phyloP scores from a whole-genome alignment of 2,329 filamentous ascomycete species.

The Achaetomium macrosporum region DNA sequence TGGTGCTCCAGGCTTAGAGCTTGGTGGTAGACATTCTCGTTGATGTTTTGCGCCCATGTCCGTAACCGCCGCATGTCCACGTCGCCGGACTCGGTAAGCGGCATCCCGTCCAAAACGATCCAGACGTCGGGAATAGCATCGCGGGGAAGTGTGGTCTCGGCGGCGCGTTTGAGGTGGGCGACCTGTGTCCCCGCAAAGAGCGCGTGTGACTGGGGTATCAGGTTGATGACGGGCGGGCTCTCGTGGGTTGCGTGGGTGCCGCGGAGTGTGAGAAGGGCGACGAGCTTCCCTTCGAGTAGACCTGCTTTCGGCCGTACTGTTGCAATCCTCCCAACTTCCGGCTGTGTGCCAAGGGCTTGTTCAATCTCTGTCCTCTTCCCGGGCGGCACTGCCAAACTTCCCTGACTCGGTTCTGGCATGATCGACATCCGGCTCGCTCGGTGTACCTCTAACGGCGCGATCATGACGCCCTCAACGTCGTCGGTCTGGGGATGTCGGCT shows the following conservation, averaged over 20 bases:
- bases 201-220: conserved; percentile 34
- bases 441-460: conserved; percentile 25
- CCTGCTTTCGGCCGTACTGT: conserved; percentile 45
- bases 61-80: conserved; percentile 41
- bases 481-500: conserved; percentile 12
- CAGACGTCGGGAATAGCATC: conserved; percentile 41
- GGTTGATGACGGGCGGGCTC: conserved; percentile 31
- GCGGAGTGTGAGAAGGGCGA: conserved; percentile 41
- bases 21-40: conserved; percentile 40
- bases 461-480: conserved; percentile 20
- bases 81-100: conserved; percentile 34
- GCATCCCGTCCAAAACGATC: conserved; percentile 44
- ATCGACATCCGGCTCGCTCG: conserved; percentile 21
- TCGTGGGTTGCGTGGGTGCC: conserved; percentile 24
- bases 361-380: conserved; percentile 30
- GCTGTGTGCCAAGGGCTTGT: conserved; percentile 35
- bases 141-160: conserved; percentile 31
- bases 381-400: conserved; percentile 16
- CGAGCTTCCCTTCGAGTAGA: conserved; percentile 43
- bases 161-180: conserved; percentile 33
- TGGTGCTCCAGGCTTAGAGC: conserved; percentile 40
- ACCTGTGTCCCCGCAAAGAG: conserved; percentile 39
- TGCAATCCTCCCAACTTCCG: conserved; percentile 36
- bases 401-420: conserved; percentile 17
- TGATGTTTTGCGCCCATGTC: conserved; percentile 50